Base-by-base conservation (phyloP, 2,329 filamentous ascomycete genomes). In the Aspergillus calidoustus region DNA sequence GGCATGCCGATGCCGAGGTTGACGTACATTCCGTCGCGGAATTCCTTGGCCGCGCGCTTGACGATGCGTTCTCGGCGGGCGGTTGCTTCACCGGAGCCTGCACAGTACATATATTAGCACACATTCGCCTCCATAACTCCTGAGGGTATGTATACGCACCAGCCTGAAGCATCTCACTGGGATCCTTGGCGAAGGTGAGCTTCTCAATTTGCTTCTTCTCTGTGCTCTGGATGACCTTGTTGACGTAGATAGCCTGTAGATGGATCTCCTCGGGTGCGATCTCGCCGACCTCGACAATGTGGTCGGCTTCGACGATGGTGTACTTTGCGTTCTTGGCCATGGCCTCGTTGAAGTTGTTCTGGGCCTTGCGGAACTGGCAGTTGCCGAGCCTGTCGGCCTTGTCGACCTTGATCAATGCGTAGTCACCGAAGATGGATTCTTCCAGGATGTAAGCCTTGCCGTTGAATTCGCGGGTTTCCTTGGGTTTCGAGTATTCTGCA, bases 21-120 rank as follows among this genome's bases (percentile, higher is more conserved):
- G 71, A 92, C 92, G 77, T 95, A 95, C 91, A 94, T 94, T 80
- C 92, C 92, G 76, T 95, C 85, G 77, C 91, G 90, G 65, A 96
- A 84, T 77, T 96, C 92, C 77, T 91, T 89, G 0, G 92, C 90
- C 0, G 92, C 91, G 50, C 92, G 85, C 67, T 85, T 85, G 1
- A 91, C 92, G 70, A 96, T 96, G 61, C 90, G 86, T 79, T 96
- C 91, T 63, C 92, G 87, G 82, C 91, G 91, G 71, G 86, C 86
- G 46, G 89, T 86, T 57, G 86, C 84, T 72, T 88, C 85, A 66
- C 90, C 87, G 53, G 69, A 72, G 25, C 70, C 70, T 71, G 19
- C 19, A 28, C 25, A 28, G 25, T 28, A 19, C 3, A 54, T 30
- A n/a, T 4, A 11, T 59, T 54, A 59, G 50, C 17, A 25, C 19